Percentiles rank a stretch among this genome's conserved stretches.
Evolutionary conservation across 345 rosid species (phyloP).

Genomic region (Passiflora organensis): DNA sequence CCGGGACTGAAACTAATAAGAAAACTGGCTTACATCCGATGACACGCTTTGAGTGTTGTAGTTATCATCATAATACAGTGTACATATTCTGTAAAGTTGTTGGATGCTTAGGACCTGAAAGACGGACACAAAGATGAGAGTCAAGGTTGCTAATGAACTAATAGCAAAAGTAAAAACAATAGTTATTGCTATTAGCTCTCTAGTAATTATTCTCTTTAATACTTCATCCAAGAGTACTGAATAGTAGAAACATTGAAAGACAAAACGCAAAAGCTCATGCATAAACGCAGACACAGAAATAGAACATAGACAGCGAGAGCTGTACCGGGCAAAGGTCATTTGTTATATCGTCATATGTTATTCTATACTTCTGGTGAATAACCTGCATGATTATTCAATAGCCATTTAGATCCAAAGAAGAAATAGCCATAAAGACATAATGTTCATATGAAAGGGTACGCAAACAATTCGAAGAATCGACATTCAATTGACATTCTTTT

Average conservation of each 20-base stretch:
- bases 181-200: too few species aligned
- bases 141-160: background rate
- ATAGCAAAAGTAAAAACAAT: background rate
- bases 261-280: too few species aligned
- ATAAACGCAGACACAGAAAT: background rate
- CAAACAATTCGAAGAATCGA: too few species aligned
- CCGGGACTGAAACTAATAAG: background rate
- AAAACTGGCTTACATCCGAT: conserved; percentile 16
- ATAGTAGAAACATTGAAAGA: too few species aligned
- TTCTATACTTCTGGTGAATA: conserved; percentile 23
- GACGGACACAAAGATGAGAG: background rate
- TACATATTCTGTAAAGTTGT: conserved; percentile 23
- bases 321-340: conserved; percentile 30
- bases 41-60: conserved; percentile 22
- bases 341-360: conserved; percentile 21
- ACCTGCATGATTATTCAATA: conserved; percentile 15
- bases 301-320: background rate
- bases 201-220: too few species aligned
- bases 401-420: background rate
- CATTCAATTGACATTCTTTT: too few species aligned
- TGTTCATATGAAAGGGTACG: background rate
- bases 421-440: background rate
- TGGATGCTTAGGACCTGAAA: conserved; percentile 21
- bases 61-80: conserved; percentile 21
- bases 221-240: too few species aligned